Evolutionary conservation across 495 filamentous ascomycete species (phyloP).

Genomic region (Parathielavia hyrcaniae): DNA sequence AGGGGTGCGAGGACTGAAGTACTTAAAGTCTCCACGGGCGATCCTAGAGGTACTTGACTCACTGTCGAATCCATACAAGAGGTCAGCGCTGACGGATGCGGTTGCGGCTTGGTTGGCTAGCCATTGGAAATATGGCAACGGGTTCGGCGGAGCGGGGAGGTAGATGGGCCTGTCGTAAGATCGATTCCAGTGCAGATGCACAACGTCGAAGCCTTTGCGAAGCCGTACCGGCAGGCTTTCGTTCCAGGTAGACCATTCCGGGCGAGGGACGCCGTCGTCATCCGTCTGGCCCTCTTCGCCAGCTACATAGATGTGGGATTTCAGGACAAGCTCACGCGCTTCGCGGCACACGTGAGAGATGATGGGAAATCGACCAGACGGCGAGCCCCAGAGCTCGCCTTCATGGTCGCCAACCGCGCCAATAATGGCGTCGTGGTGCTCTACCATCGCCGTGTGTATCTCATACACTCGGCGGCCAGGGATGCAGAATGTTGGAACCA

Average conservation of each 20-base stretch:
- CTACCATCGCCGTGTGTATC: no score
- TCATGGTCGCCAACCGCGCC: no score
- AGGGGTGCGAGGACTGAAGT: no score
- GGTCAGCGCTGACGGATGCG: neutral
- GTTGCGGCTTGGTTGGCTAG: conserved; percentile 1
- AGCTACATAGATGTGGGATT: neutral
- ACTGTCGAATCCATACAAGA: no score
- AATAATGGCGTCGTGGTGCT: no score
- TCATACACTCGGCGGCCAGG: no score
- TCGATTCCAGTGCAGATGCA: neutral
- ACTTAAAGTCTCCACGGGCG: no score
- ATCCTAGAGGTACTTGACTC: no score
- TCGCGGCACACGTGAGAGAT: conserved; percentile 2
- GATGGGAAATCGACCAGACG: neutral
- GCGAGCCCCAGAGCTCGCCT: no score
- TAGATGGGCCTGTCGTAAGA: neutral
- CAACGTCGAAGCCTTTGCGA: conserved; percentile 3
- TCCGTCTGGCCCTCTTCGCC: neutral
- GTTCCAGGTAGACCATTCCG: neutral
- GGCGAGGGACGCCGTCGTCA: neutral
- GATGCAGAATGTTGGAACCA: no score
- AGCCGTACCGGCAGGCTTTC: neutral
- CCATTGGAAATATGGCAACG: neutral
- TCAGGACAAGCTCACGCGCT: neutral
- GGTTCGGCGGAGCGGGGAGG: neutral